Evolutionary conservation across 345 rosid genomes (phyloP), one percentile per base, ranked within the genome.

Genomic region (Gossypium ekmanianum): DNA sequence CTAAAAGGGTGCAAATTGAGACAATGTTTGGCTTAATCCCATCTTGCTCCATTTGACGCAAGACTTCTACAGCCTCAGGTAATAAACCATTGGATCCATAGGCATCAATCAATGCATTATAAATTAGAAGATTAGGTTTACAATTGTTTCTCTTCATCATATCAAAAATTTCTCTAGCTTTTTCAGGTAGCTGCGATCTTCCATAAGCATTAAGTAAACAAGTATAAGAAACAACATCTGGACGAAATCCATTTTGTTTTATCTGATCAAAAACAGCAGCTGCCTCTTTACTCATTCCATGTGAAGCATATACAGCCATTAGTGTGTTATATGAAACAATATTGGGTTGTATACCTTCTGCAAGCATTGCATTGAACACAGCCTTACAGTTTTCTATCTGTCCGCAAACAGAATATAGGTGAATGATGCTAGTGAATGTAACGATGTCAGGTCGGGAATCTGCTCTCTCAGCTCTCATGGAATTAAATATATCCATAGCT

Each of bases 121-220:
- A 94, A 68, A 85, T 87, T 70, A 89, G 90, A 79, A 90, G 74
- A 80, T 89, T 92, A 70, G 98, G 97, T 81, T 87, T 92, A 82
- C 75, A 74, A 73, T 85, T 91, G 52, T 85, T 79, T 74, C 79
- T 84, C 84, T 84, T 94, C 92, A 92, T 92, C 90, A 83, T 79
- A 61, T 83, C 75, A 75, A 94, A 94, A 27, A 94, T 87, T 81
- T 86, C 86, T 74, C 87, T 88, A 51, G 98, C 97, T 77, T 89
- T 89, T 69, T 59, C 76, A 59, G 98, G 97, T 76, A 88, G 90
- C 24, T 79, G 80, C 70, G 98, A 91, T 84, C 97, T 87, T 79
- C 98, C 98, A 78, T 92, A 92, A 54, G 97, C 91, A 85, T 88
- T 91, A 43, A 94, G 93, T 75, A 94, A 86, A 77, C 92, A 85